phyloP scores from a whole-genome alignment of 345 rosid genomes.

The Bruguiera gymnorhiza region DNA sequence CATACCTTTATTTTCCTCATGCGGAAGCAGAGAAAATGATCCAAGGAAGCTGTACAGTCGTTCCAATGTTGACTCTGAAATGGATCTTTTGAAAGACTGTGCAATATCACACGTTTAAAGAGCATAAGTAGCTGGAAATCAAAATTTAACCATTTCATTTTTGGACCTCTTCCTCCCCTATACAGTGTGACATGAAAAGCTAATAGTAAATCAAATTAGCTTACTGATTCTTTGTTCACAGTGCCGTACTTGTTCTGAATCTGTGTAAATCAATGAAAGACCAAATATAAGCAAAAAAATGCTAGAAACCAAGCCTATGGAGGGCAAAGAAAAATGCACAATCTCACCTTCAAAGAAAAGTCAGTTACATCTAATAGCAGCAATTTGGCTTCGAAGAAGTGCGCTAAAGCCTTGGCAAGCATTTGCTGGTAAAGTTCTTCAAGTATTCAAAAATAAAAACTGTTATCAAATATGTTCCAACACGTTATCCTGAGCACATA shows the following conservation, averaged over 20 bases:
- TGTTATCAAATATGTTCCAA: constrained; percentile 9
- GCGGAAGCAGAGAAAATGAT: constrained; percentile 61
- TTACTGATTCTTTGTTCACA: constrained; percentile 61
- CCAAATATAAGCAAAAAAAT: not conserved
- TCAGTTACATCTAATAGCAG: constrained; percentile 79
- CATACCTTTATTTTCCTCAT: constrained; percentile 58
- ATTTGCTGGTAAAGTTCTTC: constrained; percentile 95
- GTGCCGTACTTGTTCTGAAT: constrained; percentile 79
- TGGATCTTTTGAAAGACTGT: constrained; percentile 62
- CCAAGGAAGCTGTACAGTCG: constrained; percentile 64
- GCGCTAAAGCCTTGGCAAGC: constrained; percentile 95
- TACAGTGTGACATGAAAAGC: not conserved
- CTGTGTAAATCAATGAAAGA: constrained; percentile 34
- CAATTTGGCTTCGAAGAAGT: constrained; percentile 86
- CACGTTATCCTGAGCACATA: not conserved
- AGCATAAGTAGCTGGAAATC: not conserved
- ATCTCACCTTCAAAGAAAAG: constrained; percentile 73
- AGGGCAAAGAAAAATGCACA: not conserved
- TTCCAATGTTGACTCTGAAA: constrained; percentile 82
- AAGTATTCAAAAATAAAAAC: constrained; percentile 1
- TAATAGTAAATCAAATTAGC: constrained; percentile 2
- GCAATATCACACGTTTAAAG: constrained; percentile 1
- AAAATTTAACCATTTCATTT: not conserved
- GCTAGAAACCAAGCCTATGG: not conserved
- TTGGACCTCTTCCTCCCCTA: not conserved